Evolutionary conservation across 2,329 filamentous ascomycete species (phyloP).

Genomic region (Blastomyces parvus): DNA sequence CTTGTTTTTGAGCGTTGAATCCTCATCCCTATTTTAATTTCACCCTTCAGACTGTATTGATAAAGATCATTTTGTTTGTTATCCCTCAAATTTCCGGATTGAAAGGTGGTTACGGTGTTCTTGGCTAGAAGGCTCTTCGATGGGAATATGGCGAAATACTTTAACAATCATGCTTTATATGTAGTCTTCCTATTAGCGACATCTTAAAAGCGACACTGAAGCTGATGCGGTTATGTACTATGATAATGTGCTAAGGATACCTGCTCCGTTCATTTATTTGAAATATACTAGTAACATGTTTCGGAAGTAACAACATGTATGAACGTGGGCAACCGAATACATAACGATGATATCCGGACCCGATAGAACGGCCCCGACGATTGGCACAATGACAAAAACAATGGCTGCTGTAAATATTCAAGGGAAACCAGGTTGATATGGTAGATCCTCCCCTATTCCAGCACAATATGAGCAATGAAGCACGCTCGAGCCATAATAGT

Average conservation of each 20-base stretch:
- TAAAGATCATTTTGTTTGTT: background rate
- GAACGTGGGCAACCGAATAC: background rate
- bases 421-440: background rate
- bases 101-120: background rate
- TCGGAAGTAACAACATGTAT: background rate
- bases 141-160: background rate
- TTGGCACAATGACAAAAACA: background rate
- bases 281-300: background rate
- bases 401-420: background rate
- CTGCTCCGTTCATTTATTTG: background rate
- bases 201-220: background rate
- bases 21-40: background rate
- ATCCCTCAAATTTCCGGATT: background rate
- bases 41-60: slow-evolving; percentile 13
- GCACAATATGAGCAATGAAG: background rate
- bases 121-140: background rate
- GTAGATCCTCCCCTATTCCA: background rate
- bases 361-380: background rate
- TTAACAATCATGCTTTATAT: background rate
- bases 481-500: background rate
- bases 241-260: background rate
- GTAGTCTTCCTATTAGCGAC: background rate
- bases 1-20: background rate
- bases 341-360: background rate
- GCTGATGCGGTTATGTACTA: background rate